Base-by-base conservation (phyloP, 768 basidiomycete genomes). In the Pisolithus marmoratus region DNA sequence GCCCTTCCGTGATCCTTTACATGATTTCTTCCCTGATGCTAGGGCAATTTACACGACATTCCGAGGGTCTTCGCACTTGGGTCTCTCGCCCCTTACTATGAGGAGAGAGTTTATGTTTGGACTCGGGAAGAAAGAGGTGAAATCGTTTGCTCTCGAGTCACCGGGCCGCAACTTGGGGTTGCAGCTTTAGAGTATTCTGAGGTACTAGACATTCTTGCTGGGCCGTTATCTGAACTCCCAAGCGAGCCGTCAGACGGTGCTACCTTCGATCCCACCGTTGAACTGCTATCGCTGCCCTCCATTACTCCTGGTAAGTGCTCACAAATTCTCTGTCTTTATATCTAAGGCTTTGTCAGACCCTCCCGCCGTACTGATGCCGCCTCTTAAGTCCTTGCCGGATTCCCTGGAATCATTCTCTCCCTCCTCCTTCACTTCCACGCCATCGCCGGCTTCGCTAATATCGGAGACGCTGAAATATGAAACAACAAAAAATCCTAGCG, bases 171-270 rank as follows among this genome's bases (percentile, higher is more conserved):
- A 27, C 64, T 79, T 20, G 85, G 82, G 31, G 83, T 90, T 42
- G 83, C 87, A 41, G 81, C 81, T 42, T 74, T 90, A 51, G 88
- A 89, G 60, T 86, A 79, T 59, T 85, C 87, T 5, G 78, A 82
- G 52, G 64, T 74, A n/a, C 62, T 88, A 48, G 86, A 90, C 58
- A 70, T 78, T 26, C 72, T 88, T 67, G 81, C 81, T 36, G 81
- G 80, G 53, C 73, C 77, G 37, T 73, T 61, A 11, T 40, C 48
- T 8, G 62, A 59, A 49, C 49, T 24, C 11, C 52, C 49, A 19
- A 59, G 58, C 37, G 63, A 55, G 8, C 43, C 23, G 17, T 48
- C 46, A 11, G n/a, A 31, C 24, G 51, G 48, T 43, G 20, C 49
- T 26, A n/a, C 12, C 15, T 61, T 58, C 34, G 57, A 59, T 42